Base-by-base conservation (phyloP, 1,139 yeast genomes). In the Yamadazyma songkhlaensis region DNA sequence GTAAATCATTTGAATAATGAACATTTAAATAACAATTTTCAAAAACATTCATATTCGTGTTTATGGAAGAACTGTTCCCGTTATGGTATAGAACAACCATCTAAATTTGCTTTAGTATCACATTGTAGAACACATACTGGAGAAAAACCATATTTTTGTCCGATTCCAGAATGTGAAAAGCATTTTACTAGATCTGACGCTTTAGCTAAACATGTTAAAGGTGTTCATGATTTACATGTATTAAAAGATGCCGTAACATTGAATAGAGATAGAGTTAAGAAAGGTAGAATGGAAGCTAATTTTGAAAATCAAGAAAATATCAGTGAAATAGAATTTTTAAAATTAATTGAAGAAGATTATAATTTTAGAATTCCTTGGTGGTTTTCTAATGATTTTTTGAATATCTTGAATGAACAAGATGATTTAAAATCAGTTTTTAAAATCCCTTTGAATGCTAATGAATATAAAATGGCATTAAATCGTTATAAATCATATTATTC, bases 51-150 rank as follows among this genome's bases (percentile, higher is more conserved):
- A 4, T 77, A 79, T 49, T 56, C 72, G 4, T 83, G 89, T 48
- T 75, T 69, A 37, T 83, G 89, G 89, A 72, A 66, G 33, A 75
- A 70, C 8, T 83, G 90, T 53, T 57, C 72, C 6, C 53, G 83
- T 10, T 67, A 62, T 39, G 83, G 83, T 2, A 56, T 72, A 1
- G 67, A 68, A 28, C 84, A 79, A 50, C 79, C 83, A 3, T 72
- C 81, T 6, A 55, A 81, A 40, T 74, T 77, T 57, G 83, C 83
- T 1, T 64, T 83, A 25, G 68, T 79, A 1, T 68, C 83, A 0
- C 90, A 83, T 52, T 65, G 82, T 49, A 58, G 87, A 36, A 67
- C 78, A 2, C 90, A 83, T 53, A 77, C 86, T 0, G 82, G 84
- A 0, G 86, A 81, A 49, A 73, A 74, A 47, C 86, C 86, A 24